Evolutionary conservation across 257 asterid genomes (phyloP).

Genomic region (Dorcoceras hygrometricum): DNA sequence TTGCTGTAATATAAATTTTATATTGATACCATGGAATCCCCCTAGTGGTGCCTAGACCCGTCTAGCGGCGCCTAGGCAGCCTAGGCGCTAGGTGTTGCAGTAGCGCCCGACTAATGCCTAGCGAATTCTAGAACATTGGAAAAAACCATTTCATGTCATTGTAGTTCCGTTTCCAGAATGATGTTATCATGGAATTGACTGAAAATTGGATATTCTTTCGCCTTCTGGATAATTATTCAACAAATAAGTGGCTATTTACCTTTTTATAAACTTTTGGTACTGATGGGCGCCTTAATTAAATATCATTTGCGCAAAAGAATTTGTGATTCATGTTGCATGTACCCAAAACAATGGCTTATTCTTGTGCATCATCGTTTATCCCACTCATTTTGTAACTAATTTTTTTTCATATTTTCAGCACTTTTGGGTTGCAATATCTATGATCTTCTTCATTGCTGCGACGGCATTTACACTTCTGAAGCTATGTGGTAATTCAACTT

Average conservation of each 20-base stretch:
- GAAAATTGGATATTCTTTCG: neutral
- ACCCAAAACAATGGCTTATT: slow-evolving; percentile 1
- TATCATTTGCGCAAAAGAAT: neutral
- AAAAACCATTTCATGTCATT: neutral
- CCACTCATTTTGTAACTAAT: slow-evolving; percentile 18
- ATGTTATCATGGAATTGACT: neutral
- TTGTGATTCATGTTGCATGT: neutral
- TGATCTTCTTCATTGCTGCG: slow-evolving; percentile 98
- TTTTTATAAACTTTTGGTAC: neutral
- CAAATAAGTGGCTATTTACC: neutral
- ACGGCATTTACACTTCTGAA: slow-evolving; percentile 84
- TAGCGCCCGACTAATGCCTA: too few species aligned
- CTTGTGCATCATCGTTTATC: slow-evolving; percentile 3
- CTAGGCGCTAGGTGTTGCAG: too few species aligned
- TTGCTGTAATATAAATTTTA: too few species aligned
- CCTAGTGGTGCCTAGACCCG: too few species aligned
- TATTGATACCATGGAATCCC: too few species aligned
- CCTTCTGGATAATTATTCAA: neutral
- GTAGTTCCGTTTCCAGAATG: neutral
- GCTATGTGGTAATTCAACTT: slow-evolving; percentile 58
- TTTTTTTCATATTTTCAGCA: slow-evolving; percentile 54
- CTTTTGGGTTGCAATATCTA: slow-evolving; percentile 95
- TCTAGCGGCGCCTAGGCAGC: too few species aligned
- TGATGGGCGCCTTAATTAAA: neutral
- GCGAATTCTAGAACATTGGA: too few species aligned